Evolutionary conservation across 805 yeast genomes (phyloP), one percentile per base, ranked within the genome.

Genomic region (Saccharomycopsis amapae): DNA sequence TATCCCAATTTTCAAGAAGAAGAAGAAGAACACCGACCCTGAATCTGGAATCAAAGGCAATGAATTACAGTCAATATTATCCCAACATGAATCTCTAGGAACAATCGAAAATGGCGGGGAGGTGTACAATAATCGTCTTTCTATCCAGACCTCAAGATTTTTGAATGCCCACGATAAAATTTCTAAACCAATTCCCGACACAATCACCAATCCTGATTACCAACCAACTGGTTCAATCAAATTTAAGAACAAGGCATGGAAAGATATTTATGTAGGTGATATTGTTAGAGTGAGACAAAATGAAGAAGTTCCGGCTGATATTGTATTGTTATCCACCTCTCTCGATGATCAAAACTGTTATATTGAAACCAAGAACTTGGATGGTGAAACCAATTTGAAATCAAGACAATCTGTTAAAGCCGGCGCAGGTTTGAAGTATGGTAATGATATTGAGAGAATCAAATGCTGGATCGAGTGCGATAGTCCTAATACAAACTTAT

Each of bases 281-380:
- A 64, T 81, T 45, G 66, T 85, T 32, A 69, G 85, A 52, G 70
- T 84, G 18, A 70, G 77, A 50, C 78, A 78, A 52, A 80, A 85
- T 60, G 86, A 82, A 51, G 85, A 80, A 57, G 72, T 84, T 15
- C 94, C 94, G 1, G 90, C 88, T 30, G 94, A 84, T 62, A 63
- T 84, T 38, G 66, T 80, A 17, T 70, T 84, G 18, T 62, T 84
- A 20, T 71, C 87, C 9, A 76, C 89, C 0, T 78, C 85, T 31
- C 86, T 79, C 55, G 71, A 72, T 4, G 93, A 85, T 52, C 79
- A 78, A 46, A 78, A 79, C 44, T 79, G 81, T 59, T 78, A 67
- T 56, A 77, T 83, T 26, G 94, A 80, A 55, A 80, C 87, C 1
- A 77, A 79, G 53, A 80, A 79, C 55, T 64, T 81, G 46, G 87